phyloP scores from a whole-genome alignment of 306 rosid species.

The Erythrophleum fordii region DNA sequence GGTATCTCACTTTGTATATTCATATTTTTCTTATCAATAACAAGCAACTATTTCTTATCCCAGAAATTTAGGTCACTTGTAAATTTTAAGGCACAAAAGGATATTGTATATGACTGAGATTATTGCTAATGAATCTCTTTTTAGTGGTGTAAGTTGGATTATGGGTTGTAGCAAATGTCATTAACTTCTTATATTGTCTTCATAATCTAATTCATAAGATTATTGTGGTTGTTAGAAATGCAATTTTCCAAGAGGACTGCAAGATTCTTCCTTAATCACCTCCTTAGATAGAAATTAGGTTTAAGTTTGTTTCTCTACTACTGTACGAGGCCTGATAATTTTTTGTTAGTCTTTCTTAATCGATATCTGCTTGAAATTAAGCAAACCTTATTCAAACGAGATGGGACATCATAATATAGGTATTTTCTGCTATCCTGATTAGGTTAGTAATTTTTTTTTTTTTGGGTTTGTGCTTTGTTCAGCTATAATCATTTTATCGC shows the following conservation, averaged over 20 bases:
- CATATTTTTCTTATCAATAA: too few relatives aligned
- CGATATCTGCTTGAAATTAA: slow-evolving; percentile 39
- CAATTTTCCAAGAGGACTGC: slow-evolving; percentile 90
- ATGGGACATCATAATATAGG: slow-evolving; percentile 91
- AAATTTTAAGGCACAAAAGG: neutral
- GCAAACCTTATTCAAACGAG: slow-evolving; percentile 86
- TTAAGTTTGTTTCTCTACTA: slow-evolving; percentile 55
- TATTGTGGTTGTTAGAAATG: slow-evolving; percentile 51
- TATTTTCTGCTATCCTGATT: slow-evolving; percentile 76
- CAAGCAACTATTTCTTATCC: neutral
- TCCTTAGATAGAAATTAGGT: slow-evolving; percentile 64
- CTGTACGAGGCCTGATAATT: neutral
- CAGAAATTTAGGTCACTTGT: neutral
- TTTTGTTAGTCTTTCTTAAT: slow-evolving; percentile 19
- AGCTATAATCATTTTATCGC: neutral
- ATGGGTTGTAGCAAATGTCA: neutral
- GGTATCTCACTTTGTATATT: too few relatives aligned
- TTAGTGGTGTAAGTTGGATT: neutral
- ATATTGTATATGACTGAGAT: neutral
- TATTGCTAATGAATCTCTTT: neutral
- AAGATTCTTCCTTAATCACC: slow-evolving; percentile 58
- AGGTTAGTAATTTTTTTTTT: slow-evolving; percentile 54
- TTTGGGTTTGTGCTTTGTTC: slow-evolving; percentile 9
- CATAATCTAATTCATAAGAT: neutral
- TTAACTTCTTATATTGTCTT: neutral